Conservation (phyloP, 2,329 filamentous ascomycete genomes). For the Pestalotiopsis sp. region DNA sequence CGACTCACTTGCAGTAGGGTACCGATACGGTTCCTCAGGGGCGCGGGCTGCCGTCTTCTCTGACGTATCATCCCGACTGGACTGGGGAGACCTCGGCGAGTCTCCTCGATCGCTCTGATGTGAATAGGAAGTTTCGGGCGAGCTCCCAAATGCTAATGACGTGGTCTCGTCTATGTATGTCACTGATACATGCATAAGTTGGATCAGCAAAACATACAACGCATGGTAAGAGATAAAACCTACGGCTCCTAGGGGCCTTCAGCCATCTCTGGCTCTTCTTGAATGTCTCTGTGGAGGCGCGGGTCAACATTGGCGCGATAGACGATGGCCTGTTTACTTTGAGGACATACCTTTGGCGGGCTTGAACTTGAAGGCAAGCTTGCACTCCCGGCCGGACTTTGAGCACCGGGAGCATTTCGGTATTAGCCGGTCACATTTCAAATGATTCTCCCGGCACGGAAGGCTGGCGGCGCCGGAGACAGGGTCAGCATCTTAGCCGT, state of each 20-base stretch:
- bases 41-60: not conserved
- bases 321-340: not conserved
- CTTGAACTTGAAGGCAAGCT: conserved; percentile 34
- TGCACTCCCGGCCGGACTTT: conserved; percentile 32
- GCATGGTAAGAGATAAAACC: not conserved
- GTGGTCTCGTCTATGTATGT: conserved; percentile 32
- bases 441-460: conserved; percentile 47
- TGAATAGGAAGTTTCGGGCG: conserved; percentile 18
- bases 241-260: conserved; percentile 27
- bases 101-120: not conserved
- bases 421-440: conserved; percentile 43
- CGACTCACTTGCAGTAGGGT: conserved; percentile 15
- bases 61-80: not conserved
- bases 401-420: conserved; percentile 32
- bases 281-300: conserved; percentile 22
- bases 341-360: conserved; percentile 27
- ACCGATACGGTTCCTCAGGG: conserved; percentile 5
- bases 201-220: not conserved
- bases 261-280: conserved; percentile 30
- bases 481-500: not conserved
- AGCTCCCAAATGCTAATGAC: conserved; percentile 22
- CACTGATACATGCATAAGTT: conserved; percentile 19
- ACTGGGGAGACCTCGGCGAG: not conserved
- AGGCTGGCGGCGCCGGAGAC: conserved; percentile 30
- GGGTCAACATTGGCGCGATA: not conserved